A percentile compares a stretch with the other conserved stretches of the same genome.
Conservation (phyloP, 331 rosid species). For the Telfairia occidentalis region DNA sequence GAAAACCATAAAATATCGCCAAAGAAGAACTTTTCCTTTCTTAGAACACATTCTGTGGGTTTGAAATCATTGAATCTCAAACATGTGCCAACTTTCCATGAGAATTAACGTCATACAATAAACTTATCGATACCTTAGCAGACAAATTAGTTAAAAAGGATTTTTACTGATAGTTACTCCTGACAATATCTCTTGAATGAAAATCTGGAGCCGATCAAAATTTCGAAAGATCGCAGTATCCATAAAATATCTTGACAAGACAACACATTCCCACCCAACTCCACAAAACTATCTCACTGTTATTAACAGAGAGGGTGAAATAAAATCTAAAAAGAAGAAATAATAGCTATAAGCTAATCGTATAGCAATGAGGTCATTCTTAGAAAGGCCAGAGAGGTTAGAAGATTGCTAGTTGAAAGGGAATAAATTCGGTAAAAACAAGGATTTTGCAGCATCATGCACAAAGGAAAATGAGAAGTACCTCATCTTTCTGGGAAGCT, state of each 20-base stretch:
- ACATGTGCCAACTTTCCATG: neutral
- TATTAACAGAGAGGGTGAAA: neutral
- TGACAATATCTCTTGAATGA: neutral
- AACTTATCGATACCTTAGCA: neutral
- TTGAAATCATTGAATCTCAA: neutral
- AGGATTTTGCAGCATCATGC: neutral
- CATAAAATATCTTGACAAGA: neutral
- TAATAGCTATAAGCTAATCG: neutral
- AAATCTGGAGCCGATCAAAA: neutral
- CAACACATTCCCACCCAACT: neutral
- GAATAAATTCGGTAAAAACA: neutral
- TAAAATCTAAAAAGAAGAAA: neutral
- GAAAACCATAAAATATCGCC: neutral
- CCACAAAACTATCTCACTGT: neutral
- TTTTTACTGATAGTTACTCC: neutral
- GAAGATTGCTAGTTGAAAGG: neutral
- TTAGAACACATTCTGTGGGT: neutral
- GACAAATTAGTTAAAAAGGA: neutral
- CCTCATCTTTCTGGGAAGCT: conserved; percentile 62
- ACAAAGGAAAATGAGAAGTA: conserved; percentile 12
- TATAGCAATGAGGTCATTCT: neutral
- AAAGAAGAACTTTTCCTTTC: neutral
- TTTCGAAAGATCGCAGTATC: neutral
- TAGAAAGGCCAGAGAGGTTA: neutral
- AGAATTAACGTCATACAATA: neutral